A percentile compares a stretch with the other conserved stretches of the same genome.
These are phyloP conservation scores for Talaromyces borbonicus DNA, from an alignment of 495 filamentous ascomycete genomes.

Conservation along the genomic window DNA sequence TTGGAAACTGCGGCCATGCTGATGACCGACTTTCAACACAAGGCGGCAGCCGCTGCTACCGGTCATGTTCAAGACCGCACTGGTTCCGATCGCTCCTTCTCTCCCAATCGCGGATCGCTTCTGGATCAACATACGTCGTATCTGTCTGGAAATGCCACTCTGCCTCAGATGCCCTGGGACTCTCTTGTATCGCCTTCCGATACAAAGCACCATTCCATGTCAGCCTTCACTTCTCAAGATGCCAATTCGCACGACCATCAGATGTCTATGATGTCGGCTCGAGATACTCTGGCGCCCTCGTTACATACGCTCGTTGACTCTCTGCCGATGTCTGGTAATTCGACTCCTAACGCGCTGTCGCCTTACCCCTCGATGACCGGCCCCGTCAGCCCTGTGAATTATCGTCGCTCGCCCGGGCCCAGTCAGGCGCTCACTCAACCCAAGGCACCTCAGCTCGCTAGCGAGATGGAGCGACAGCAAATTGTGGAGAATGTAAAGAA, in stretches of 20 bases:
- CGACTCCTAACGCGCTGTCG: slow-evolving; percentile 71
- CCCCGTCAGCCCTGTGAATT: slow-evolving; percentile 61
- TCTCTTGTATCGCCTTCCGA: slow-evolving; percentile 61
- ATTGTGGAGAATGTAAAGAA: slow-evolving; percentile 77
- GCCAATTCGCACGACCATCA: slow-evolving; percentile 49
- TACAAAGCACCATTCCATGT: slow-evolving; percentile 57
- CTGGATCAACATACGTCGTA: slow-evolving; percentile 66
- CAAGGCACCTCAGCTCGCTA: slow-evolving; percentile 53
- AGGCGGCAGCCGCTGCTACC: slow-evolving; percentile 78
- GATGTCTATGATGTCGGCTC: slow-evolving; percentile 52
- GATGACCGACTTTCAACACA: slow-evolving; percentile 97
- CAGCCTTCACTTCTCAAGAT: slow-evolving; percentile 58
- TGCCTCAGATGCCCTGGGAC: slow-evolving; percentile 89
- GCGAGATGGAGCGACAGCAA: slow-evolving; percentile 70
- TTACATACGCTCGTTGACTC: slow-evolving; percentile 62
- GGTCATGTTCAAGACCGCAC: slow-evolving; percentile 62
- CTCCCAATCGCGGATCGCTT: slow-evolving; percentile 55
- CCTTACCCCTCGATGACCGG: slow-evolving; percentile 67
- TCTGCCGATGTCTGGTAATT: slow-evolving; percentile 57
- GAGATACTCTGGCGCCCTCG: slow-evolving; percentile 49
- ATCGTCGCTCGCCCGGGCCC: slow-evolving; percentile 56
- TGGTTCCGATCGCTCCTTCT: slow-evolving; percentile 60
- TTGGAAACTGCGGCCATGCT: slow-evolving; percentile 98
- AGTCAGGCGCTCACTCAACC: slow-evolving; percentile 54
- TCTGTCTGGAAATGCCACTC: slow-evolving; percentile 61